A percentile compares a stretch with the other conserved stretches of the same genome.
Conservation (phyloP, 768 basidiomycete species). For the Tricholoma sp. region DNA sequence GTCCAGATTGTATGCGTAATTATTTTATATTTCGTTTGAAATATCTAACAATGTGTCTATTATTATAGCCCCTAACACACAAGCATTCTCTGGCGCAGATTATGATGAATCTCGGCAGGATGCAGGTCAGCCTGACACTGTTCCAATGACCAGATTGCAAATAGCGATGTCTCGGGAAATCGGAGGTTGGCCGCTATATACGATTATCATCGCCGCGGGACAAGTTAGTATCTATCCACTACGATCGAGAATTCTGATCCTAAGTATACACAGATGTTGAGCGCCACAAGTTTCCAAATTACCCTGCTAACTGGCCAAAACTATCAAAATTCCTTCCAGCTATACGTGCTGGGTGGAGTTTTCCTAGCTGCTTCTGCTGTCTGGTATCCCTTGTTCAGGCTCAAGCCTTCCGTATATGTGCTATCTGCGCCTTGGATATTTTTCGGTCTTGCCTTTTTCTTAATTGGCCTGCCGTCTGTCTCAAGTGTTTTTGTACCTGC, state of each 20-base stretch:
- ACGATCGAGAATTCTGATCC: background rate
- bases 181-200: constrained; percentile 87
- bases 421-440: constrained; percentile 87
- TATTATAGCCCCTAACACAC: constrained; percentile 47
- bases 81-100: constrained; percentile 39
- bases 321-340: constrained; percentile 72
- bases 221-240: constrained; percentile 41
- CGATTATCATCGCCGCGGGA: constrained; percentile 81
- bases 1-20: constrained; percentile 63
- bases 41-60: background rate
- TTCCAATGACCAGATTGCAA: constrained; percentile 81
- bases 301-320: constrained; percentile 86
- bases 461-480: constrained; percentile 85
- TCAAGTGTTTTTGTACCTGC: constrained; percentile 49
- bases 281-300: constrained; percentile 93
- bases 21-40: constrained; percentile 1
- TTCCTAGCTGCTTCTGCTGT: constrained; percentile 82
- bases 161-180: constrained; percentile 78
- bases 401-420: constrained; percentile 84
- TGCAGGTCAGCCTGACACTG: constrained; percentile 49
- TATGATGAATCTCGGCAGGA: constrained; percentile 45
- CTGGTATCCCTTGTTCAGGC: constrained; percentile 88
- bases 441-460: constrained; percentile 86
- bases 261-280: constrained; percentile 55
- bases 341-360: constrained; percentile 87